Base-by-base conservation (phyloP, 1,284 basidiomycete species). In the Marasmius fiardii region DNA sequence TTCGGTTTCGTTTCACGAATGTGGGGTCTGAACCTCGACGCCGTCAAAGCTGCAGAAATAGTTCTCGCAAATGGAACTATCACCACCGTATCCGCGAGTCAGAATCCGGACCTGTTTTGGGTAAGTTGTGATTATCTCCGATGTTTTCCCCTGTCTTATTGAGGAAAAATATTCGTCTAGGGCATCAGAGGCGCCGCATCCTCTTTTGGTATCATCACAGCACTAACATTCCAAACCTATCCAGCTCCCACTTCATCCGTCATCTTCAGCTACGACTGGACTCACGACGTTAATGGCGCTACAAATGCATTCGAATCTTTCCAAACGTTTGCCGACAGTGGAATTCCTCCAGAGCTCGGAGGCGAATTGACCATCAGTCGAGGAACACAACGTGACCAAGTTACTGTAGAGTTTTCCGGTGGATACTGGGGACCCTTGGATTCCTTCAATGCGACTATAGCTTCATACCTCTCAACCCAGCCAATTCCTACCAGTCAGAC, bases 121-220 rank as follows among this genome's bases (percentile, higher is more conserved):
- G 70, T 65, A 51, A 54, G 62, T 47, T 12, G 12, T 21, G 12
- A 26, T 20, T 21, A 12, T 20, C 11, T 20, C 50, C 12, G 10
- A n/a, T 41, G n/a, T 14, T 20, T 14, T 33, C 3, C n/a, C 2
- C 14, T 31, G n/a, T n/a, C 16, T 31, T n/a, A n/a, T 14, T 3
- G 10, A 12, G 3, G n/a, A 11, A 6, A 18, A 16, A 20, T 28
- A 21, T 23, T 1, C 14, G n/a, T 1, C 11, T n/a, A 31, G 69
- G 68, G 66, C 3, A 52, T 71, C 23, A 63, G 69, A 21, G 70
- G 70, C 4, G 65, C 69, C 8, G 66, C 65, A 1, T 60, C 68
- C 8, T 69, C 68, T 7, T 71, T 69, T 51, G 70, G 67, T 31
- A 67, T 72, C 55, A 63, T 68, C n/a, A 70, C 66, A 10, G 60